A percentile compares a stretch with the other conserved stretches of the same genome.
Evolutionary conservation across 2,329 filamentous ascomycete species (phyloP).

Genomic region (Fusarium armeniacum): DNA sequence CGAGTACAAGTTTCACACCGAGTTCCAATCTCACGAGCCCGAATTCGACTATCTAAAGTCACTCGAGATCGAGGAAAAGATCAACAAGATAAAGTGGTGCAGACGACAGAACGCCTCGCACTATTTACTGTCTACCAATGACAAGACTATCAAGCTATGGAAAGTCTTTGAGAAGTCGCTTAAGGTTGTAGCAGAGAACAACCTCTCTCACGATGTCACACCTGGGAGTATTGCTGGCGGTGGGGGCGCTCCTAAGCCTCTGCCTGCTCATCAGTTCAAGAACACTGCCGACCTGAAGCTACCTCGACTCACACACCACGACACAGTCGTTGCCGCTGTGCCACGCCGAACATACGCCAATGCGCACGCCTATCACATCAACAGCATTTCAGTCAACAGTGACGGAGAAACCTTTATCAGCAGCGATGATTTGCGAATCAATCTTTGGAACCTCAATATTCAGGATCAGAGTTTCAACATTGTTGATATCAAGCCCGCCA

Average conservation of each 20-base stretch:
- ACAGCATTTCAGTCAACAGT: constrained; percentile 99
- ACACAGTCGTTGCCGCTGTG: constrained; percentile 97
- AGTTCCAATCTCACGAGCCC: constrained; percentile 99
- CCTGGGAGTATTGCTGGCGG: constrained; percentile 79
- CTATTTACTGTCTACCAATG: constrained; percentile 97
- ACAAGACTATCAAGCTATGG: constrained; percentile 99
- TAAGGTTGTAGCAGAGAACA: constrained; percentile 99
- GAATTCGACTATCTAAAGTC: constrained; percentile 99
- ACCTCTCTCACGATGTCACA: constrained; percentile 93
- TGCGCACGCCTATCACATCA: constrained; percentile 99
- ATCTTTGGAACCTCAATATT: constrained; percentile 99
- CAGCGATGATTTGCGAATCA: constrained; percentile 97
- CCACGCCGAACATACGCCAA: constrained; percentile 97
- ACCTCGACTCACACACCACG: constrained; percentile 95
- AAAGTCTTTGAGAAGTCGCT: constrained; percentile 99
- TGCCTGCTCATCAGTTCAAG: constrained; percentile 79
- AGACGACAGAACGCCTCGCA: constrained; percentile 97
- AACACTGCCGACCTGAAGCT: constrained; percentile 88
- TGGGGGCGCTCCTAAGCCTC: constrained; percentile 80
- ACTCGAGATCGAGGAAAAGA: constrained; percentile 99
- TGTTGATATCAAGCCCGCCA: constrained; percentile 99
- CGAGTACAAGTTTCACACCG: constrained; percentile 99
- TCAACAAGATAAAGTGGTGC: constrained; percentile 99
- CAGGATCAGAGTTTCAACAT: constrained; percentile 99
- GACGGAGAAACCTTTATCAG: constrained; percentile 99